Base-by-base conservation (phyloP, 192 early-diverging fungal genomes). In the Cladochytrium replicatum region DNA sequence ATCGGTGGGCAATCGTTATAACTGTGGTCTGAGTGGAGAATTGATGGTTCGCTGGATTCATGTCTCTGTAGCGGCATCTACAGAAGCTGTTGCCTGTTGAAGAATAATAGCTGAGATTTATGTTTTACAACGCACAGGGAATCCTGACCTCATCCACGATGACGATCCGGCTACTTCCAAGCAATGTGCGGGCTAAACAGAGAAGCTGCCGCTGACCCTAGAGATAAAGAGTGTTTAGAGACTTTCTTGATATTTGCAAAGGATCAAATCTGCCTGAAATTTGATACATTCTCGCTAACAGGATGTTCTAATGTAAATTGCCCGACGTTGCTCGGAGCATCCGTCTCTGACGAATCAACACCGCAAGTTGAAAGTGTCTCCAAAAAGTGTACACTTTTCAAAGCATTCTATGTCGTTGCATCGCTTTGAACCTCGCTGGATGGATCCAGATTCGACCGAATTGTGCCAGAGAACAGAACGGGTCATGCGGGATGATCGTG, bases 371-470 rank as follows among this genome's bases (percentile, higher is more conserved):
- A n/a, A n/a, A 69, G 50, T 27, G 62, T 52, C 23, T 69, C 67
- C 28, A 78, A 55, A 48, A 97, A 55, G 52, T 84, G 82, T 3
- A 91, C 87, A 4, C 87, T 65, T 37, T 69, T 63, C 24, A 98
- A 70, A 4, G 83, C 79, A 13, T 80, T 72, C 80, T 81, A 91
- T n/a, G 96, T 62, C 17, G 75, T 65, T 42, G 67, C 68, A 41
- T 90, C 84, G 19, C 67, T 52, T 40, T 80, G 74, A n/a, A n/a
- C n/a, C 49, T 85, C 68, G 21, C 63, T 59, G 48, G 88, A 74
- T 1, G 88, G 88, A 48, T 96, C 90, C 46, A 93, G 58, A 56
- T 93, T 93, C 24, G 71, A 68, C 6, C 89, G 69, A 32, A 89
- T 62, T 0, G 77, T 72, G 25, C 83, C 83, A 1, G 66, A 59